These are phyloP conservation scores for Knoxia roxburghii DNA, from an alignment of 257 asterid species.

Conservation along the genomic window DNA sequence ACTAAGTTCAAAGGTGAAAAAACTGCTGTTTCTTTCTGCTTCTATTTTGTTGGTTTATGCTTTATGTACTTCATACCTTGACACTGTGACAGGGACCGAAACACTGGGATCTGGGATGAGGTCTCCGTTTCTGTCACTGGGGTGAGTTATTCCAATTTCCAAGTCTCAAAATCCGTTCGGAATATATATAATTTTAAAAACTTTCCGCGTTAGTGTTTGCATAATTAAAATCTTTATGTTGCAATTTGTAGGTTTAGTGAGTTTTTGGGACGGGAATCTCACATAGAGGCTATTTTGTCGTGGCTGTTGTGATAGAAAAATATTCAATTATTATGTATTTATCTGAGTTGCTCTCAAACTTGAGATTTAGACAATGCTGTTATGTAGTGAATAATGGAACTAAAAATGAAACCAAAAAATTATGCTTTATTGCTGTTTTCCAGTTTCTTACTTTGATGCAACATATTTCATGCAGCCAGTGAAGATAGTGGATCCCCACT, in stretches of 20 bases:
- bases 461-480: constrained; percentile 73
- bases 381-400: constrained; percentile 1
- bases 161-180: constrained; percentile 9
- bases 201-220: not conserved
- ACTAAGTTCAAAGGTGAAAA: not conserved
- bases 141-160: constrained; percentile 42
- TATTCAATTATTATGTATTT: not conserved
- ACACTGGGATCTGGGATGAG: constrained; percentile 99
- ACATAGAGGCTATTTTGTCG: not conserved
- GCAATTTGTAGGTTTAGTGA: too few species aligned
- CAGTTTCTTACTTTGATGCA: constrained; percentile 27
- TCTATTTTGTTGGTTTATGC: not conserved
- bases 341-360: not conserved
- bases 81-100: constrained; percentile 68
- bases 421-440: not conserved
- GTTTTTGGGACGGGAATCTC: not conserved
- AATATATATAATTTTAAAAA: too few species aligned
- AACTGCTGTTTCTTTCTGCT: constrained; percentile 1
- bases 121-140: constrained; percentile 87
- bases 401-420: not conserved
- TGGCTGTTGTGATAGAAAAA: not conserved
- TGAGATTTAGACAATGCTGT: not conserved
- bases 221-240: not conserved
- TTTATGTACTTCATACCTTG: constrained; percentile 9
- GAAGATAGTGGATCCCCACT: constrained; percentile 90